Evolutionary conservation across 179 eudicot genomes (phyloP).

Genomic region (Pouteria campechiana): DNA sequence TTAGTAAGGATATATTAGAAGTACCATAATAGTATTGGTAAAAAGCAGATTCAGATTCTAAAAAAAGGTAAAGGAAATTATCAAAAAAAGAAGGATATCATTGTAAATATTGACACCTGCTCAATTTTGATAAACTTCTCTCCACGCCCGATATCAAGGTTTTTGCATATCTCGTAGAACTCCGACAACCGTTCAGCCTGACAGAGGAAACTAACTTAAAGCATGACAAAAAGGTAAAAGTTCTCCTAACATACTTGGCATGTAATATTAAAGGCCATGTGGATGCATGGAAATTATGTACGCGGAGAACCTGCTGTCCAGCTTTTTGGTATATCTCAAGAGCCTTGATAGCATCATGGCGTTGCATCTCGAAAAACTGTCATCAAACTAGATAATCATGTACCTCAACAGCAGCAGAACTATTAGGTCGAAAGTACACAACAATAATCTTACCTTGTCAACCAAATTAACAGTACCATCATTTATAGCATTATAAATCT

Average conservation of each 20-base stretch:
- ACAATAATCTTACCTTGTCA: conserved; percentile 19
- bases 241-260: too few relatives aligned
- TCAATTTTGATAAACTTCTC: conserved; percentile 19
- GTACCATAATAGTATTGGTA: too few relatives aligned
- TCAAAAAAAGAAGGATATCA: not conserved
- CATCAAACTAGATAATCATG: too few relatives aligned
- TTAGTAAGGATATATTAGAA: too few relatives aligned
- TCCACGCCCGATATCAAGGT: conserved; percentile 15
- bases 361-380: conserved; percentile 28
- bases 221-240: too few relatives aligned
- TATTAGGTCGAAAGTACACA: too few relatives aligned
- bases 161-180: conserved; percentile 20
- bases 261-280: too few relatives aligned
- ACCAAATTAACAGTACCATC: conserved; percentile 21
- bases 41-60: not conserved
- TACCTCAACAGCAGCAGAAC: too few relatives aligned
- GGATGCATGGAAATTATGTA: too few relatives aligned
- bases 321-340: conserved; percentile 20
- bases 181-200: conserved; percentile 21
- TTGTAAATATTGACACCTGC: conserved; percentile 6
- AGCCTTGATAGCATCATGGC: conserved; percentile 21
- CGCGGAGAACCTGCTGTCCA: conserved; percentile 14
- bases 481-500: conserved; percentile 16
- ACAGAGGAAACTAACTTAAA: too few relatives aligned
- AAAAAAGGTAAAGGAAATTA: not conserved